Percentiles rank a stretch among this genome's conserved stretches.
phyloP scores from a whole-genome alignment of 257 asterid genomes.

The Ilex aquifolium region DNA sequence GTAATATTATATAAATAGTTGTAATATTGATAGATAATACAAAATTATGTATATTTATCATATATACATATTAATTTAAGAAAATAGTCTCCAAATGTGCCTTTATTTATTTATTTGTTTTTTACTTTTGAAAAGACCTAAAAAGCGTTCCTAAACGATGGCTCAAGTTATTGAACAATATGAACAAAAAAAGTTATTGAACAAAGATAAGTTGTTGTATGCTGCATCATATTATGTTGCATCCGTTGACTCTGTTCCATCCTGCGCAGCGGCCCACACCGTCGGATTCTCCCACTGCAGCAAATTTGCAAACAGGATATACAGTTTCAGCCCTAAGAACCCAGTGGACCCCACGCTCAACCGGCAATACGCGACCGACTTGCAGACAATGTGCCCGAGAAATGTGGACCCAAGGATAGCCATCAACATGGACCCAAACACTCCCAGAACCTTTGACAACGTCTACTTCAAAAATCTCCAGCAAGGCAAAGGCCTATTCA shows the following conservation, averaged over 20 bases:
- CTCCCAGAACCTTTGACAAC: conserved; percentile 66
- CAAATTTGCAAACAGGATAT: conserved; percentile 60
- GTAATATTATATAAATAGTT: too few relatives aligned
- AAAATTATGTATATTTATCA: too few relatives aligned
- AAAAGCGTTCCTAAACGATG: too few relatives aligned
- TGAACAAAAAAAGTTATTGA: too few relatives aligned
- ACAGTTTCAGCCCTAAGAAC: conserved; percentile 43
- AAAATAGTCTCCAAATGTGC: too few relatives aligned
- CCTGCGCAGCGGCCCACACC: conserved; percentile 58
- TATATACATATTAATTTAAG: too few relatives aligned
- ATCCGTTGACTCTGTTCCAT: neutral
- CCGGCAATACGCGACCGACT: conserved; percentile 44
- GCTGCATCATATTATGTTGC: too few relatives aligned
- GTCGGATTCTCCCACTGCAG: conserved; percentile 84
- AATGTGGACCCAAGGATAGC: conserved; percentile 57
- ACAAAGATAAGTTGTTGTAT: too few relatives aligned
- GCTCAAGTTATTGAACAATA: too few relatives aligned
- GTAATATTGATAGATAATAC: too few relatives aligned
- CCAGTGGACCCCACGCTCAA: conserved; percentile 71
- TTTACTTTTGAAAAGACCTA: too few relatives aligned
- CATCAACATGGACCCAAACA: conserved; percentile 71
- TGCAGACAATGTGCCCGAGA: conserved; percentile 53
- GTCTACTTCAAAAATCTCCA: conserved; percentile 53
- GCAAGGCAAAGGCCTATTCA: conserved; percentile 73
- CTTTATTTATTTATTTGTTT: too few relatives aligned